Percentiles rank a stretch among this genome's conserved stretches.
These are phyloP conservation scores for Mycena crocata DNA, from an alignment of 768 basidiomycete genomes.

Conservation along the genomic window DNA sequence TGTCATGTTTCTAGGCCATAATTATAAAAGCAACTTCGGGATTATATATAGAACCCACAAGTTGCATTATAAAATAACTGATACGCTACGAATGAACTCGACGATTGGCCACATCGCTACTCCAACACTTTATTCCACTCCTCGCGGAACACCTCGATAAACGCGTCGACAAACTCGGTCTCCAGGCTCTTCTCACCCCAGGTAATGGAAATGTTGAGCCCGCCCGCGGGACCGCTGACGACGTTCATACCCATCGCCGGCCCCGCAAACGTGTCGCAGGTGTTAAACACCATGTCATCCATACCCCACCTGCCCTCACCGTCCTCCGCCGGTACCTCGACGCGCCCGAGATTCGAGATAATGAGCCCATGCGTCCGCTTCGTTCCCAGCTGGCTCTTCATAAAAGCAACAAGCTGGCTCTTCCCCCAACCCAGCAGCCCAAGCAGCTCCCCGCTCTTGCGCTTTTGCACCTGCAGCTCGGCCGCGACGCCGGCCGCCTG, in stretches of 20 bases:
- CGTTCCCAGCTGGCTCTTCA: background rate
- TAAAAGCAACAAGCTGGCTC: background rate
- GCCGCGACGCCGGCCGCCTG: slow-evolving; percentile 41
- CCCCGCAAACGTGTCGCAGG: slow-evolving; percentile 41
- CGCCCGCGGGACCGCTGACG: slow-evolving; percentile 40
- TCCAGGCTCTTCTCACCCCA: slow-evolving; percentile 41
- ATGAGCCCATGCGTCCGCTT: slow-evolving; percentile 3
- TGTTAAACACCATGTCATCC: slow-evolving; percentile 38
- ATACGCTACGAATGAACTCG: too few relatives aligned
- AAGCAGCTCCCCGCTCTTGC: background rate
- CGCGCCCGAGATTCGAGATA: slow-evolving; percentile 39
- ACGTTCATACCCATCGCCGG: slow-evolving; percentile 42
- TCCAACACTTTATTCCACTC: background rate
- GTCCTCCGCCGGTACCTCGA: slow-evolving; percentile 12
- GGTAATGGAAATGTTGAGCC: slow-evolving; percentile 37
- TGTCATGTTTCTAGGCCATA: too few relatives aligned
- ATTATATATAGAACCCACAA: too few relatives aligned
- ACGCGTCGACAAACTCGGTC: slow-evolving; percentile 35
- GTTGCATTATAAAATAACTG: too few relatives aligned
- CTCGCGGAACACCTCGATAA: slow-evolving; percentile 35
- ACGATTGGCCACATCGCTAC: background rate
- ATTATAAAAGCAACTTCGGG: too few relatives aligned
- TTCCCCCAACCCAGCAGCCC: background rate
- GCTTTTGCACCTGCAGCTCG: slow-evolving; percentile 38
- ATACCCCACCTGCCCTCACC: slow-evolving; percentile 33